Evolutionary conservation across 2,329 filamentous ascomycete species (phyloP).

Genomic region (Scytalidium lignicola): DNA sequence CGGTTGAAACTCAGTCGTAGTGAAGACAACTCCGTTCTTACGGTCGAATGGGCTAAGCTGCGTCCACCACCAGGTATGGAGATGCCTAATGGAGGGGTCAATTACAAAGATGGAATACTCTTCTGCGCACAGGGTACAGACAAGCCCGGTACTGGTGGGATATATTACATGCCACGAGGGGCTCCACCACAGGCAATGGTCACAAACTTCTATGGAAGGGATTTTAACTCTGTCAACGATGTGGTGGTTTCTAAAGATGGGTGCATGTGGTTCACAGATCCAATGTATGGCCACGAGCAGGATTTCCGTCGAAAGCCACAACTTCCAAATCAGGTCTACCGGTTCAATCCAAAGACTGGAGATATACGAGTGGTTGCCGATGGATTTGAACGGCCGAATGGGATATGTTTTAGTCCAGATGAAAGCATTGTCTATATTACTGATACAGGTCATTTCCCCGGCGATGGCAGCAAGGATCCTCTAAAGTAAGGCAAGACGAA

Average conservation of each 20-base stretch:
- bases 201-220: constrained; percentile 37
- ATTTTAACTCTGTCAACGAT: constrained; percentile 43
- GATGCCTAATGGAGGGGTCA: constrained; percentile 37
- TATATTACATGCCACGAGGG: constrained; percentile 23
- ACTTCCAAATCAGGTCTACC: constrained; percentile 44
- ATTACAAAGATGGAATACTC: constrained; percentile 37
- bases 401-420: constrained; percentile 28
- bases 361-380: constrained; percentile 43
- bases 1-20: constrained; percentile 31
- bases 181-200: constrained; percentile 27
- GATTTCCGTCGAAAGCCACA: constrained; percentile 39
- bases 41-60: constrained; percentile 28
- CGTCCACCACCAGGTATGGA: constrained; percentile 35
- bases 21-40: constrained; percentile 22
- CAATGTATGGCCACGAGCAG: constrained; percentile 37
- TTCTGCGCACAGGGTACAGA: constrained; percentile 37
- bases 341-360: constrained; percentile 35
- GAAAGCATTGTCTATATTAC: constrained; percentile 38
- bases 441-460: constrained; percentile 30
- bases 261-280: constrained; percentile 46
- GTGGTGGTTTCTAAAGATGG: constrained; percentile 34
- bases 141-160: constrained; percentile 16
- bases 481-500: constrained; percentile 20
- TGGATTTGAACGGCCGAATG: constrained; percentile 37
- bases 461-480: constrained; percentile 24